Percentiles rank a stretch among this genome's conserved stretches.
Evolutionary conservation across 1,139 yeast species (phyloP).

Genomic region (Hemisphaericaspora xylanilytica): DNA sequence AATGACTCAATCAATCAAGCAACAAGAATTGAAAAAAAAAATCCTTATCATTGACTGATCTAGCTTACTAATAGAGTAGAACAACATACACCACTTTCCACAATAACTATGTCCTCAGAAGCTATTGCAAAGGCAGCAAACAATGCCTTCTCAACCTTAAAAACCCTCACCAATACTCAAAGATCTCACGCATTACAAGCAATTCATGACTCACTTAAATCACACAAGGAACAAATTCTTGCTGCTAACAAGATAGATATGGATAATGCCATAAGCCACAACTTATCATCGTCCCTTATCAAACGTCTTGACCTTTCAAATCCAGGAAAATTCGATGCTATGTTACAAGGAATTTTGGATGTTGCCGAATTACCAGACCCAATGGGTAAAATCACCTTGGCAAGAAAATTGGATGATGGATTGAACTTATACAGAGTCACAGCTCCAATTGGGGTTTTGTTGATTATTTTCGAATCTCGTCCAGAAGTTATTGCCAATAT

Average conservation of each 20-base stretch:
- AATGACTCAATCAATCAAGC: too few species aligned
- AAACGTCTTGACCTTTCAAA: conserved; percentile 80
- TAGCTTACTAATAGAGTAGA: too few species aligned
- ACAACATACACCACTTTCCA: too few species aligned
- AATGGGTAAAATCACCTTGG: conserved; percentile 78
- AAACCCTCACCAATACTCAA: conserved; percentile 69
- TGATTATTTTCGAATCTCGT: conserved; percentile 92
- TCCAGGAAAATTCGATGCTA: conserved; percentile 83
- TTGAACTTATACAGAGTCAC: conserved; percentile 78
- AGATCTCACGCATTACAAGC: conserved; percentile 70
- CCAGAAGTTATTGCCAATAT: conserved; percentile 99
- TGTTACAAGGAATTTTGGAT: conserved; percentile 92
- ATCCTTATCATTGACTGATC: too few species aligned
- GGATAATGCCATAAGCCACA: conserved; percentile 58
- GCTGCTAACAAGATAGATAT: conserved; percentile 74
- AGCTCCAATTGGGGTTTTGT: conserved; percentile 90
- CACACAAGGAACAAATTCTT: conserved; percentile 58
- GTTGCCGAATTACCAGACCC: conserved; percentile 90
- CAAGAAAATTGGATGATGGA: conserved; percentile 83
- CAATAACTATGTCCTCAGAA: conserved; percentile 46
- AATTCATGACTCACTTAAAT: conserved; percentile 66
- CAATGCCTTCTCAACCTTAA: conserved; percentile 72
- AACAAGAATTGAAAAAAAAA: too few species aligned
- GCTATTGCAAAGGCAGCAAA: conserved; percentile 77
- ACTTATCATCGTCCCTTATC: conserved; percentile 65